Evolutionary conservation across 345 rosid species (phyloP).

Genomic region (Hirschfeldia incana): DNA sequence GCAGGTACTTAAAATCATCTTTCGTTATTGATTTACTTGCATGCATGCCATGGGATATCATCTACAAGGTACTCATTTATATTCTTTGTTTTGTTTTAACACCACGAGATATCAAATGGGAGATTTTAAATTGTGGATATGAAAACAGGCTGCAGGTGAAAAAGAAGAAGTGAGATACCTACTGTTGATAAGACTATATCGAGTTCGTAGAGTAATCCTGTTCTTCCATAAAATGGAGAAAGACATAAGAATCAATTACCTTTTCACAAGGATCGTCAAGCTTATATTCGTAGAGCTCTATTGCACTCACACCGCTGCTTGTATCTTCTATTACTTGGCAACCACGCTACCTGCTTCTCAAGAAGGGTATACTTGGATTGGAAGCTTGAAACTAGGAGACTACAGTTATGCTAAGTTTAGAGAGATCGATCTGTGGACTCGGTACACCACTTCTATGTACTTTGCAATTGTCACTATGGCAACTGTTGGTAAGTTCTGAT

Average conservation of each 20-base stretch:
- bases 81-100: not conserved
- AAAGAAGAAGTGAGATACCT: conserved; percentile 76
- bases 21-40: conserved; percentile 69
- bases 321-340: conserved; percentile 89
- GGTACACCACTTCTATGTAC: conserved; percentile 73
- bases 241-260: conserved; percentile 77
- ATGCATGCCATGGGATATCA: conserved; percentile 85
- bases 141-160: conserved; percentile 53
- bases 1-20: conserved; percentile 74
- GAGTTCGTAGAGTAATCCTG: conserved; percentile 56
- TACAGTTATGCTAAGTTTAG: conserved; percentile 61
- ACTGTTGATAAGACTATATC: conserved; percentile 72
- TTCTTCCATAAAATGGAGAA: conserved; percentile 83
- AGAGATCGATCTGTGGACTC: conserved; percentile 73
- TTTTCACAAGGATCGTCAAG: conserved; percentile 72
- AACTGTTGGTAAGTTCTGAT: conserved; percentile 62
- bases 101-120: not conserved
- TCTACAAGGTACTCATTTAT: conserved; percentile 55
- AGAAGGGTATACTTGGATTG: conserved; percentile 91
- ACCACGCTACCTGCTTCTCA: conserved; percentile 70
- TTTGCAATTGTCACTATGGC: conserved; percentile 92
- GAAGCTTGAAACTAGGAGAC: conserved; percentile 83
- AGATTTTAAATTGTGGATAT: not conserved
- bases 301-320: conserved; percentile 92
- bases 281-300: conserved; percentile 86